Evolutionary conservation across 495 filamentous ascomycete species (phyloP), one percentile per base, ranked within the genome.

Genomic region (Penicillium tannophilum): DNA sequence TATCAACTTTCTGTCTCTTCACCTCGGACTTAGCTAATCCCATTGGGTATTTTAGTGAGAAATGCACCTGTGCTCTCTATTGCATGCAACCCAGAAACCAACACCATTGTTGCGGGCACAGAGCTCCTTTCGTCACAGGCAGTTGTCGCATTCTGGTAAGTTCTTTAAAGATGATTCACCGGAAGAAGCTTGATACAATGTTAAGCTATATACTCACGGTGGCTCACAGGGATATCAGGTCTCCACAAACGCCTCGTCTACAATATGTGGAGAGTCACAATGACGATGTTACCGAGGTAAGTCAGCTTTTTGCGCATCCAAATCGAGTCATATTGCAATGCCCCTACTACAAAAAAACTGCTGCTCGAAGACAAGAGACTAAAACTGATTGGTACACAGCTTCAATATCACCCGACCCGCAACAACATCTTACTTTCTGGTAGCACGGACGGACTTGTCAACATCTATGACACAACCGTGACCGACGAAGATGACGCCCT

Each of bases 361-460:
- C 26, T 20, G 6, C 28, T 6, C 23, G 23, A 8, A 23, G 14
- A 54, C 6, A 20, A 23, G 7, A 28, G 11, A 45, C 20, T 9
- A 44, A 61, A 54, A 52, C 52, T 28, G 23, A 28, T 31, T 57
- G 30, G 36, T 59, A 42, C 61, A 57, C 71, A 89, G 82, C 80
- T 95, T 11, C 82, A 86, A 72, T 91, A 89, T 65, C 88, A 93
- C 73, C 87, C 88, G 42, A 80, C 72, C 39, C 72, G 74, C 33
- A 80, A 83, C 35, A 76, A 82, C 52, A 77, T 89, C 31, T 80
- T 97, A 14, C 80, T 96, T 19, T 92, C 91, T 31, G 92, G 91
- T 58, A 92, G 90, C 52, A 97, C 92, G n/a, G 94, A 98, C 76
- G 90, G 90, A 14, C 83, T 97, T 0, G 82, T 97, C 54, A 96